Evolutionary conservation across 805 yeast species (phyloP).

Genomic region (Candida sanyiensis): DNA sequence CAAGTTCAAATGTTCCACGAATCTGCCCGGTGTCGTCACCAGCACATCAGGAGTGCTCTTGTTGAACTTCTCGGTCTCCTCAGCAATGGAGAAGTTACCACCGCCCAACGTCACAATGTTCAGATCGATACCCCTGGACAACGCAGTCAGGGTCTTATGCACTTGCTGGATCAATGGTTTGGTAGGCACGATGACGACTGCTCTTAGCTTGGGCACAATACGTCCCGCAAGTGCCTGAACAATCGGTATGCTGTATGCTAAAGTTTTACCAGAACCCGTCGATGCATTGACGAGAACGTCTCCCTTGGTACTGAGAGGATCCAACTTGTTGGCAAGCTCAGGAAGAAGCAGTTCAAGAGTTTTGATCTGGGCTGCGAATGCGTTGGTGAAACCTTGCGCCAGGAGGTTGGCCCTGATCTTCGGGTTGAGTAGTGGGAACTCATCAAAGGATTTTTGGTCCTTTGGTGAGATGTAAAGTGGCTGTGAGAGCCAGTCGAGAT

Average conservation of each 20-base stretch:
- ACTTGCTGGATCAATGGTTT: constrained; percentile 84
- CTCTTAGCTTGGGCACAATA: constrained; percentile 66
- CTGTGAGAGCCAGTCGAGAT: constrained; percentile 59
- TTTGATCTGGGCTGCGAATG: constrained; percentile 74
- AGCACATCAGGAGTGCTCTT: constrained; percentile 57
- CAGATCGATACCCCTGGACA: constrained; percentile 64
- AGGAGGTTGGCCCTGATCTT: constrained; percentile 42
- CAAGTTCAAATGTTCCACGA: constrained; percentile 63
- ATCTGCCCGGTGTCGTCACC: constrained; percentile 72
- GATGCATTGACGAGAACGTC: constrained; percentile 88
- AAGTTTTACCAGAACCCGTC: constrained; percentile 94
- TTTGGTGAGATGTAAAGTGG: constrained; percentile 54
- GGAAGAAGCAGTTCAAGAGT: constrained; percentile 51
- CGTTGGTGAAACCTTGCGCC: constrained; percentile 41
- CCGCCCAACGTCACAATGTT: constrained; percentile 56
- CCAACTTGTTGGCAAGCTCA: constrained; percentile 32
- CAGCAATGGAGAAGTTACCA: constrained; percentile 44
- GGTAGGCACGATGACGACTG: constrained; percentile 84
- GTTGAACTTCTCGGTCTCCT: constrained; percentile 51
- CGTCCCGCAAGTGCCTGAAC: constrained; percentile 60
- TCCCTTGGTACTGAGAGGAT: constrained; percentile 37
- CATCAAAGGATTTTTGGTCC: constrained; percentile 40
- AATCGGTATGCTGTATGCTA: constrained; percentile 83
- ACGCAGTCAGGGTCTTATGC: constrained; percentile 48
- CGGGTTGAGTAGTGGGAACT: constrained; percentile 40